Percentiles rank a stretch among this genome's conserved stretches.
These are phyloP conservation scores for Myriosclerotinia duriaeana DNA, from an alignment of 2,329 filamentous ascomycete species.

Conservation along the genomic window DNA sequence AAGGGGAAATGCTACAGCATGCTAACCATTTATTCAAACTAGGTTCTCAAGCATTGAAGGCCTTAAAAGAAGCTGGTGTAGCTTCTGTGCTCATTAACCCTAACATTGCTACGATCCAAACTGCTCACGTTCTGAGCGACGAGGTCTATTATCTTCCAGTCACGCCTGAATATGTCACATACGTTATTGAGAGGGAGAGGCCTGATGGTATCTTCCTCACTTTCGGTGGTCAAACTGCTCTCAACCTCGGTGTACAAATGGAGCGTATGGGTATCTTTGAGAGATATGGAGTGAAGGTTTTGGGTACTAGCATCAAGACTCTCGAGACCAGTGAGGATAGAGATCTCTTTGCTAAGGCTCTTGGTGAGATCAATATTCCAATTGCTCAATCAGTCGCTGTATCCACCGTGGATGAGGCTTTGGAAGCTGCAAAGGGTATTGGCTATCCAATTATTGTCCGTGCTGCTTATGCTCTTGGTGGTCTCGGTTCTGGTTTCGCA, in stretches of 20 bases:
- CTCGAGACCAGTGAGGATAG: constrained; percentile 93
- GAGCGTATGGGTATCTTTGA: constrained; percentile 94
- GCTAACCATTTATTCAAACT: constrained; percentile 34
- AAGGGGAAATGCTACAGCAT: not conserved
- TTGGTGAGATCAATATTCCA: constrained; percentile 96
- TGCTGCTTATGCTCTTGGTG: constrained; percentile 93
- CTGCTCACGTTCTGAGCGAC: constrained; percentile 91
- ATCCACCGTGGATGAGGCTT: constrained; percentile 83
- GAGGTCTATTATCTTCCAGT: constrained; percentile 98
- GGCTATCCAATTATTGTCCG: constrained; percentile 98
- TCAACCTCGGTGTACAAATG: constrained; percentile 97
- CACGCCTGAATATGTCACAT: constrained; percentile 94
- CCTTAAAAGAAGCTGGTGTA: constrained; percentile 91
- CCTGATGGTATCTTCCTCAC: constrained; percentile 97
- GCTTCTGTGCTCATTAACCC: constrained; percentile 92
- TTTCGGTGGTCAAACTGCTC: constrained; percentile 94
- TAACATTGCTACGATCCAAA: constrained; percentile 98
- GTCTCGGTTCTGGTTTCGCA: constrained; percentile 93
- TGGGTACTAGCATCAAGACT: constrained; percentile 92
- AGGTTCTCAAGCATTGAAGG: constrained; percentile 96
- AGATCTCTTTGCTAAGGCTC: constrained; percentile 90
- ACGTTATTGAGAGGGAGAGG: constrained; percentile 93
- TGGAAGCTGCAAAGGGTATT: constrained; percentile 80
- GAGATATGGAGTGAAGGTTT: constrained; percentile 90
- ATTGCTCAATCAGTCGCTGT: constrained; percentile 97